Percentiles rank a stretch among this genome's conserved stretches.
These are phyloP conservation scores for Clavispora vitiphila DNA, from an alignment of 805 yeast genomes.

Conservation along the genomic window DNA sequence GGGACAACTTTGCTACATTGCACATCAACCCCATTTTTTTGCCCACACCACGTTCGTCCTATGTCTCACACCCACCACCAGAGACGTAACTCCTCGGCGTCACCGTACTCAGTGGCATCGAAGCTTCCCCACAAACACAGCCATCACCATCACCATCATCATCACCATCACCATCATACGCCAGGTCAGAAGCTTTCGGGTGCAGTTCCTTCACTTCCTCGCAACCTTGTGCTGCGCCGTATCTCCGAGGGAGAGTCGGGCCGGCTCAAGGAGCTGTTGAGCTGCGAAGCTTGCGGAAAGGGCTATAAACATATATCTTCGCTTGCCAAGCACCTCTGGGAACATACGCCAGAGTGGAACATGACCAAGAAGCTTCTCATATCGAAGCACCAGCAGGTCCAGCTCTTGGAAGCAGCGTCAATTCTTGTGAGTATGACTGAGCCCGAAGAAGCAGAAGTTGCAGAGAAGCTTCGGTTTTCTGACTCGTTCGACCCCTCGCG, in stretches of 20 bases:
- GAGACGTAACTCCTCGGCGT: conserved; percentile 17
- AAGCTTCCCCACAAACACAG: conserved; percentile 9
- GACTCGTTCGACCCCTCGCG: background rate
- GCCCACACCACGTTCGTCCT: conserved; percentile 1
- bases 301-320: conserved; percentile 86
- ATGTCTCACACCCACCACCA: conserved; percentile 10
- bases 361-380: conserved; percentile 75
- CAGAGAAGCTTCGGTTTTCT: conserved; percentile 3
- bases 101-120: conserved; percentile 12
- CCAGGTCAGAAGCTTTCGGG: conserved; percentile 13
- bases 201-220: conserved; percentile 43
- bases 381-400: conserved; percentile 87
- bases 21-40: too few species aligned
- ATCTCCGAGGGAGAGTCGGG: conserved; percentile 86
- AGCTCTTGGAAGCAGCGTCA: conserved; percentile 71
- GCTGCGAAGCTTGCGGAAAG: conserved; percentile 88
- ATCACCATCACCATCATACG: conserved; percentile 2
- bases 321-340: conserved; percentile 88
- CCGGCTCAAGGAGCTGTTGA: conserved; percentile 73
- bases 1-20: too few species aligned
- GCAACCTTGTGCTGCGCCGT: conserved; percentile 76
- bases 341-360: conserved; percentile 92
- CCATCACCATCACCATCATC: conserved; percentile 5
- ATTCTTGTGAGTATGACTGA: conserved; percentile 74
- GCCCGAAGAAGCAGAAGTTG: conserved; percentile 8